Conservation (phyloP, 2,329 filamentous ascomycete species). For the Botryotinia calthae region DNA sequence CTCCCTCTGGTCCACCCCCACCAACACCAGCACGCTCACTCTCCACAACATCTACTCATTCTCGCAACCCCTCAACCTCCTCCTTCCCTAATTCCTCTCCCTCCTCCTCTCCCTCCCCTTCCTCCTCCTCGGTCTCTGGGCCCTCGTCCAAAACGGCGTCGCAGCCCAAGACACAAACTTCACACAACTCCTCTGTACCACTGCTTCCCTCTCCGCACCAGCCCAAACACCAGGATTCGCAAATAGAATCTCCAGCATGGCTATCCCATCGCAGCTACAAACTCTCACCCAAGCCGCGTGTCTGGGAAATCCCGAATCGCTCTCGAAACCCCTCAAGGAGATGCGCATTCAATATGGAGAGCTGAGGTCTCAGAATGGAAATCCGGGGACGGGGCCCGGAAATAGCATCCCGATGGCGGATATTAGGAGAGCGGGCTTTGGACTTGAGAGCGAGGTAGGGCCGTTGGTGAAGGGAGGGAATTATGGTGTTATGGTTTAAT, state of each 20-base stretch:
- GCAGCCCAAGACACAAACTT: neutral
- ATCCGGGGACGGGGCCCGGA: neutral
- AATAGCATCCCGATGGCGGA: neutral
- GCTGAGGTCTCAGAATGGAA: neutral
- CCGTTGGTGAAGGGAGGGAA: neutral
- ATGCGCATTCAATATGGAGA: neutral
- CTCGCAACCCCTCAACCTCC: constrained; percentile 26
- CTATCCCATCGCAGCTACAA: neutral
- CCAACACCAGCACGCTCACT: constrained; percentile 22
- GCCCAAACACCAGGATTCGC: neutral
- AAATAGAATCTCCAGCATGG: neutral
- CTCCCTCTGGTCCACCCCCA: constrained; percentile 23
- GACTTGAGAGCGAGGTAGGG: neutral
- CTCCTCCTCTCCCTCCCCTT: constrained; percentile 25
- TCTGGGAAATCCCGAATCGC: neutral
- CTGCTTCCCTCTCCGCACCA: neutral
- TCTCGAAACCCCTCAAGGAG: neutral
- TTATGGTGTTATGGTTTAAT: neutral
- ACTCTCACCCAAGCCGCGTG: neutral
- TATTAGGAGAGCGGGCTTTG: neutral
- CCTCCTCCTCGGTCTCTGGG: constrained; percentile 14
- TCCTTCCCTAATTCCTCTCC: constrained; percentile 31
- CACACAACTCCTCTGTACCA: neutral
- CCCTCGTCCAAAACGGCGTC: neutral
- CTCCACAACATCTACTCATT: constrained; percentile 29